These are phyloP conservation scores for Cladosporium sp. DNA, from an alignment of 2,329 filamentous ascomycete species.

Conservation along the genomic window DNA sequence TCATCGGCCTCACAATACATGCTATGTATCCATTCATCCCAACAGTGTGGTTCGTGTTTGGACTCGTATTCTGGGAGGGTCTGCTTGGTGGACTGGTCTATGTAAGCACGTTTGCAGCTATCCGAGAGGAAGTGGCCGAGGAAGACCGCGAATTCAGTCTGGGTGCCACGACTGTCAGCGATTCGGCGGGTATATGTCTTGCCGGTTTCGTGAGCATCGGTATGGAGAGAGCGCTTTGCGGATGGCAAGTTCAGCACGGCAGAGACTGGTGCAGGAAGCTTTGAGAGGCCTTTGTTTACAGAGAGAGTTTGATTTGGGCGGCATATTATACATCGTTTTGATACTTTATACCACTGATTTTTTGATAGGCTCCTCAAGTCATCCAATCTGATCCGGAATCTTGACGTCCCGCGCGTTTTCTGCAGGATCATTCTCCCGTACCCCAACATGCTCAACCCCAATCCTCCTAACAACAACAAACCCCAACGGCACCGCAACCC, in stretches of 20 bases:
- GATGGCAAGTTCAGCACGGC: constrained; percentile 80
- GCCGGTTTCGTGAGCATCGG: constrained; percentile 81
- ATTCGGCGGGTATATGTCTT: constrained; percentile 85
- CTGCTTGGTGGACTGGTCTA: constrained; percentile 89
- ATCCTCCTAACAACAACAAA: neutral
- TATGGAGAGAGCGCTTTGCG: constrained; percentile 78
- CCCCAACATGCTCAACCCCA: neutral
- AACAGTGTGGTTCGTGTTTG: constrained; percentile 80
- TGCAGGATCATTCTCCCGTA: neutral
- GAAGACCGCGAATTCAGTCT: constrained; percentile 89
- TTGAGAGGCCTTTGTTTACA: constrained; percentile 18
- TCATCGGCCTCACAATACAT: constrained; percentile 71
- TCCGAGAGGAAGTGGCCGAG: constrained; percentile 75
- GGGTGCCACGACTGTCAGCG: constrained; percentile 85
- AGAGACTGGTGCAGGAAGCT: constrained; percentile 56
- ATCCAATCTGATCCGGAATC: neutral
- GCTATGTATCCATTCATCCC: constrained; percentile 76
- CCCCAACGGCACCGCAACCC: neutral
- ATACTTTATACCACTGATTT: neutral
- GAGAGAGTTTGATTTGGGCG: neutral
- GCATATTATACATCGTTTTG: neutral
- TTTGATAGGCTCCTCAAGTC: neutral
- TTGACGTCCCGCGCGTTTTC: neutral
- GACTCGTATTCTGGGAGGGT: constrained; percentile 90
- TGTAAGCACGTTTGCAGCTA: constrained; percentile 93